Percentiles rank a stretch among this genome's conserved stretches.
These are phyloP conservation scores for Clarireedia homoeocarpa DNA, from an alignment of 2,329 filamentous ascomycete genomes.

Conservation along the genomic window DNA sequence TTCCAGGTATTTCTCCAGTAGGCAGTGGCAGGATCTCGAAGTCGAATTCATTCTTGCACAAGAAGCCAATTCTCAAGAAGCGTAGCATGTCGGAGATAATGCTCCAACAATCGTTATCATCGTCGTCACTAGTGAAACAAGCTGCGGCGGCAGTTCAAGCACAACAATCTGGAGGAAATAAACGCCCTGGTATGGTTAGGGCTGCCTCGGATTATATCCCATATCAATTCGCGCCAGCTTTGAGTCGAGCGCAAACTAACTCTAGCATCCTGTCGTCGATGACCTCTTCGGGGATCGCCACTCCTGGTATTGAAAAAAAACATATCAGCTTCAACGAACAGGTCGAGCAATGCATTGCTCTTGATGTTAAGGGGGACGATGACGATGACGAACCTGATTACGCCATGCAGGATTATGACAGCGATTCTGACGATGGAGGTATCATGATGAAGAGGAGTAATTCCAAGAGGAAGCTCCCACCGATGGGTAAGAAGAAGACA, in stretches of 20 bases:
- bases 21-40: constrained; percentile 47
- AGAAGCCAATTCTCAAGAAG: constrained; percentile 82
- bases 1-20: constrained; percentile 36
- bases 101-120: constrained; percentile 77
- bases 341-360: constrained; percentile 90
- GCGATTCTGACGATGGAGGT: constrained; percentile 52
- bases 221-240: constrained; percentile 45
- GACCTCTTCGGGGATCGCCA: constrained; percentile 59
- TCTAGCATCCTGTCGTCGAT: constrained; percentile 56
- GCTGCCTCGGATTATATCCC: constrained; percentile 58
- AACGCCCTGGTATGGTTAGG: constrained; percentile 3
- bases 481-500: constrained; percentile 30
- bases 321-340: constrained; percentile 97
- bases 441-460: constrained; percentile 65
- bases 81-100: constrained; percentile 90
- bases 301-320: constrained; percentile 59
- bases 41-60: constrained; percentile 47
- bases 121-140: constrained; percentile 76
- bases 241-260: constrained; percentile 3
- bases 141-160: constrained; percentile 28
- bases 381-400: constrained; percentile 50
- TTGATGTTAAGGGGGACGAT: constrained; percentile 72
- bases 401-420: constrained; percentile 36
- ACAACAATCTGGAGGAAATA: constrained; percentile 7
- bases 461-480: constrained; percentile 38